These are phyloP conservation scores for Nematocida sp. DNA, from an alignment of 371 early-diverging fungal species.

Conservation along the genomic window DNA sequence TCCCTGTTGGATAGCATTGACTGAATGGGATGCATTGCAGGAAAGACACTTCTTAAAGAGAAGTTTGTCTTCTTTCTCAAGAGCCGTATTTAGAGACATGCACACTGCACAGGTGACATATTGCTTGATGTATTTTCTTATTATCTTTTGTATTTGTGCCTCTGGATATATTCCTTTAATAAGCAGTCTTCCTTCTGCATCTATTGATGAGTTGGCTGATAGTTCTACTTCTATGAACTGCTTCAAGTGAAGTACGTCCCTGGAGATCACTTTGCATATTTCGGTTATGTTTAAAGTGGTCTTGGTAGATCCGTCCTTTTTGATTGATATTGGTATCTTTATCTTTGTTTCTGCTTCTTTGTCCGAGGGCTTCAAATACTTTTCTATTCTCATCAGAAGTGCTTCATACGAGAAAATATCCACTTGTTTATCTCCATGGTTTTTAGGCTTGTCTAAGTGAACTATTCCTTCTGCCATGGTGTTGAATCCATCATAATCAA, in stretches of 20 bases:
- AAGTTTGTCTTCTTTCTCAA: conserved; percentile 90
- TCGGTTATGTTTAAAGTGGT: conserved; percentile 62
- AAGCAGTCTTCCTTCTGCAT: conserved; percentile 79
- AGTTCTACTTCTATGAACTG: conserved; percentile 93
- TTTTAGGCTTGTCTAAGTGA: conserved; percentile 42
- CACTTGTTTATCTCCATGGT: neutral
- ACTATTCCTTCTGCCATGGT: conserved; percentile 50
- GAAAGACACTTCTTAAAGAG: conserved; percentile 93
- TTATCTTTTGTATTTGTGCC: conserved; percentile 92
- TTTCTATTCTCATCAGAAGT: conserved; percentile 58
- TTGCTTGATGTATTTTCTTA: conserved; percentile 92
- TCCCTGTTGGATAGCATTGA: conserved; percentile 73
- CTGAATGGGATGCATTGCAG: conserved; percentile 88
- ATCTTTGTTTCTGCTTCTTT: conserved; percentile 42
- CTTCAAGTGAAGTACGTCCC: conserved; percentile 87
- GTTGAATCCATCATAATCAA: conserved; percentile 51
- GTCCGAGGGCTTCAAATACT: conserved; percentile 55
- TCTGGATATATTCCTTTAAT: conserved; percentile 96
- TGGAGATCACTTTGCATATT: conserved; percentile 65
- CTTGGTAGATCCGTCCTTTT: conserved; percentile 57
- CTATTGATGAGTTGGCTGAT: conserved; percentile 90
- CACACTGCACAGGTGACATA: conserved; percentile 98
- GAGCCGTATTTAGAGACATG: conserved; percentile 79
- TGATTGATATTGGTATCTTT: conserved; percentile 62
- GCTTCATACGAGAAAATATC: conserved; percentile 54